These are phyloP conservation scores for Chalciporus chontae DNA, from an alignment of 768 basidiomycete genomes.

Conservation along the genomic window DNA sequence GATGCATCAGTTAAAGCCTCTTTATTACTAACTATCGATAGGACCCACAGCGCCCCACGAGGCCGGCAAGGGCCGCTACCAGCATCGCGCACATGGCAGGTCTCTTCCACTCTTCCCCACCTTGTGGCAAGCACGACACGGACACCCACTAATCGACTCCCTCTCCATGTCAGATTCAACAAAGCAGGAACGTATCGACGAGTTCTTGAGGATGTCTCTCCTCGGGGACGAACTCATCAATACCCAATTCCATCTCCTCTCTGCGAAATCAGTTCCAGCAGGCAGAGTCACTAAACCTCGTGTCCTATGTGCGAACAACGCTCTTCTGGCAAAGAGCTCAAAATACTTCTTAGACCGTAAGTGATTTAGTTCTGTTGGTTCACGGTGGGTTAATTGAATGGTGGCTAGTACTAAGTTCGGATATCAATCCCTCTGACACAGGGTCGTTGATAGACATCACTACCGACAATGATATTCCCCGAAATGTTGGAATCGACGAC, in stretches of 20 bases:
- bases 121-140: neutral
- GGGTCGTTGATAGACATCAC: constrained; percentile 13
- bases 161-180: constrained; percentile 8
- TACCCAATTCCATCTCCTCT: constrained; percentile 31
- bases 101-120: no score
- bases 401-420: constrained; percentile 14
- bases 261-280: constrained; percentile 12
- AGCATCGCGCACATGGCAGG: no score
- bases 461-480: constrained; percentile 8
- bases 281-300: constrained; percentile 17
- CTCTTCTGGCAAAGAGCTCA: constrained; percentile 24
- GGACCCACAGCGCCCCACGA: no score
- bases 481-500: constrained; percentile 10
- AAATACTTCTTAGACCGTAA: constrained; percentile 27
- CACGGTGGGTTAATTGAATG: neutral
- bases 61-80: no score
- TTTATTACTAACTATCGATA: no score
- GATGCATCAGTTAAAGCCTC: no score
- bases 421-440: constrained; percentile 7
- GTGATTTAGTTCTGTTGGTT: neutral
- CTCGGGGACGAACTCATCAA: constrained; percentile 28
- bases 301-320: constrained; percentile 26
- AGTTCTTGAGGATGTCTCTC: constrained; percentile 22
- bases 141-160: neutral
- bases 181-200: constrained; percentile 16